These are phyloP conservation scores for Articulospora tetracladia DNA, from an alignment of 495 filamentous ascomycete species.

Conservation along the genomic window DNA sequence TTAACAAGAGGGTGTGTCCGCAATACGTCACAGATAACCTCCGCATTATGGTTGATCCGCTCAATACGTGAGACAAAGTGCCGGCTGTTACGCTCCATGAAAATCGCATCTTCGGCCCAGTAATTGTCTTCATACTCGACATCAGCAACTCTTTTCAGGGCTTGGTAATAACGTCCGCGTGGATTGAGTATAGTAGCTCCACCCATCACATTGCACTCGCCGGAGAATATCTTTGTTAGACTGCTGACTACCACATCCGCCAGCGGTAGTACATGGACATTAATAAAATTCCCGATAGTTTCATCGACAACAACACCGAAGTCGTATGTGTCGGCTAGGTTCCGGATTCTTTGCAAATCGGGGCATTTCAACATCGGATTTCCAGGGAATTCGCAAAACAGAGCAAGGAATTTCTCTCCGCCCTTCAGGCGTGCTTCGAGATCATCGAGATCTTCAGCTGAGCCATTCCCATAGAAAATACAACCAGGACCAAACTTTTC, in stretches of 20 bases:
- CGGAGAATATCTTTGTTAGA: conserved; percentile 94
- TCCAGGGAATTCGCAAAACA: conserved; percentile 93
- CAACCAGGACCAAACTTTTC: conserved; percentile 93
- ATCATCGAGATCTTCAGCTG: conserved; percentile 78
- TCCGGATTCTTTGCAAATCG: conserved; percentile 73
- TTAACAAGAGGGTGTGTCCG: conserved; percentile 56
- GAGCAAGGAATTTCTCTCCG: conserved; percentile 75
- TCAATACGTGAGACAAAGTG: conserved; percentile 83
- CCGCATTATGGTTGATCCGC: conserved; percentile 82
- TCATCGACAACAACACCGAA: conserved; percentile 94
- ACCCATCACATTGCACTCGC: conserved; percentile 97
- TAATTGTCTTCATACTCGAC: conserved; percentile 80
- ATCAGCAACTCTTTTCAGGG: conserved; percentile 57
- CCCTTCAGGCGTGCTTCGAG: conserved; percentile 65
- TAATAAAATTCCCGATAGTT: conserved; percentile 93
- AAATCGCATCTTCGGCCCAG: conserved; percentile 90
- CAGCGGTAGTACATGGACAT: conserved; percentile 85
- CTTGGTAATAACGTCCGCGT: conserved; percentile 61
- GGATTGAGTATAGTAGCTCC: conserved; percentile 87
- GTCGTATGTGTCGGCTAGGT: conserved; percentile 75
- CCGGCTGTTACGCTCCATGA: conserved; percentile 93
- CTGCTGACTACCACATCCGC: conserved; percentile 92
- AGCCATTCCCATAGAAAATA: conserved; percentile 85
- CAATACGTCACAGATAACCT: conserved; percentile 72
- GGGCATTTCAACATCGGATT: conserved; percentile 88